These are phyloP conservation scores for Sequoia sempervirens DNA, from an alignment of 75 land plant genomes.

Conservation along the genomic window DNA sequence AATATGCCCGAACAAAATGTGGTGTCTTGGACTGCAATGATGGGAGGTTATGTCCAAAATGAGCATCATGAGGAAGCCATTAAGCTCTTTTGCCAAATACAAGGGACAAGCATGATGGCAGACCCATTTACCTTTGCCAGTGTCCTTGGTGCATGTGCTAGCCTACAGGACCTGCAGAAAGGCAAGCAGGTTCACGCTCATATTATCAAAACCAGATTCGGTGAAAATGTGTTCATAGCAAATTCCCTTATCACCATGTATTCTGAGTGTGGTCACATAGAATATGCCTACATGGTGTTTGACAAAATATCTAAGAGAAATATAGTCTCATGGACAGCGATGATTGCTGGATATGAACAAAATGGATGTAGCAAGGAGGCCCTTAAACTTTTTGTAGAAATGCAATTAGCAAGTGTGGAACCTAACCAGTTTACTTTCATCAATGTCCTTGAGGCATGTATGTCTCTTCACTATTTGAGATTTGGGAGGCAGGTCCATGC, in stretches of 20 bases:
- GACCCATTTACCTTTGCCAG: conserved; percentile 2
- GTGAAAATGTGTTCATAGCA: not conserved
- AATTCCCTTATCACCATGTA: conserved; percentile 13
- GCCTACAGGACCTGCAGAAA: not conserved
- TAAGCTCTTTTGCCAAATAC: conserved; percentile 8
- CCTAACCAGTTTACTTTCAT: conserved; percentile 17
- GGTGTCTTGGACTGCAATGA: conserved; percentile 19
- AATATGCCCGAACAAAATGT: conserved; percentile 13
- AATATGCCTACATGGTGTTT: not conserved
- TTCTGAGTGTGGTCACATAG: not conserved
- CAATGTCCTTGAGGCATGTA: conserved; percentile 15
- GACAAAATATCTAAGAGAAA: not conserved
- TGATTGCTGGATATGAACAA: not conserved
- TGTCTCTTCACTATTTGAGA: not conserved
- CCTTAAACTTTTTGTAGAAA: not conserved
- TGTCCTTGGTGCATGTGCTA: conserved; percentile 7
- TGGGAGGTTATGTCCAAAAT: conserved; percentile 14
- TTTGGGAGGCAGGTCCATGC: conserved; percentile 39
- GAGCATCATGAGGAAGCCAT: conserved; percentile 1
- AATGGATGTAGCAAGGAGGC: not conserved
- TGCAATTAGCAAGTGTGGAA: not conserved
- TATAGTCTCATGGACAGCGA: conserved; percentile 4
- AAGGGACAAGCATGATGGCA: not conserved
- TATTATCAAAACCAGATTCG: not conserved
- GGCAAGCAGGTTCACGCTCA: conserved; percentile 11